phyloP scores from a whole-genome alignment of 2,329 filamentous ascomycete genomes.

The Fusarium chaquense region DNA sequence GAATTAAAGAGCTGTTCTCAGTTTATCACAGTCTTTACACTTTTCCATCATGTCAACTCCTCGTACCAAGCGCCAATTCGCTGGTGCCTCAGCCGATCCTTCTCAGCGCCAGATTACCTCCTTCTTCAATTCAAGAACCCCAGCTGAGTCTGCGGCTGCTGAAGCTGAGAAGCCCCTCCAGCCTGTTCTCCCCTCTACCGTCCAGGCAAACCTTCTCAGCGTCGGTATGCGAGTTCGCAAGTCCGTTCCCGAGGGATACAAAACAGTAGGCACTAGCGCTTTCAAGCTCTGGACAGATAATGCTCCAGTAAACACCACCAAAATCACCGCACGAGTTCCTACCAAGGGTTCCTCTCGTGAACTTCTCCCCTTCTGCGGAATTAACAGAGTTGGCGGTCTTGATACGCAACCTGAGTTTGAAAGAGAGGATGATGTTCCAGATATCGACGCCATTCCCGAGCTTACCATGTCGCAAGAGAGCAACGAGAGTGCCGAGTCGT shows the following conservation, averaged over 20 bases:
- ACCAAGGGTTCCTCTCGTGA: constrained; percentile 63
- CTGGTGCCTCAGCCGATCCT: constrained; percentile 68
- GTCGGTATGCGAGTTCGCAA: constrained; percentile 97
- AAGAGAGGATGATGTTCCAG: constrained; percentile 49
- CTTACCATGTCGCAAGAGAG: constrained; percentile 69
- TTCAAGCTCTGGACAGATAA: constrained; percentile 65
- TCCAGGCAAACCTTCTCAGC: constrained; percentile 86
- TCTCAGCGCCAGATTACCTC: constrained; percentile 73
- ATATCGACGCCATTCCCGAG: constrained; percentile 58
- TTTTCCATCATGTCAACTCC: constrained; percentile 61
- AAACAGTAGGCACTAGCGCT: constrained; percentile 68
- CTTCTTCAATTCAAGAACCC: constrained; percentile 64
- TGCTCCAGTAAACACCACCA: constrained; percentile 36
- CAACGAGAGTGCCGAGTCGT: constrained; percentile 59
- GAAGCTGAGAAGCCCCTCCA: constrained; percentile 47
- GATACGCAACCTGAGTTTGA: constrained; percentile 66
- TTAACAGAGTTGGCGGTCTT: constrained; percentile 79
- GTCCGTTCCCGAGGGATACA: constrained; percentile 93
- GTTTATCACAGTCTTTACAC: constrained; percentile 1
- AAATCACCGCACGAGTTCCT: constrained; percentile 17
- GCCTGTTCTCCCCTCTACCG: constrained; percentile 69
- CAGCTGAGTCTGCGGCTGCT: constrained; percentile 48
- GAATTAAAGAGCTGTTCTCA: neutral
- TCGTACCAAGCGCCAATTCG: constrained; percentile 71
- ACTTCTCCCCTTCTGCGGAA: constrained; percentile 82